Evolutionary conservation across 179 eudicot species (phyloP).

Genomic region (Camellia oleifera): DNA sequence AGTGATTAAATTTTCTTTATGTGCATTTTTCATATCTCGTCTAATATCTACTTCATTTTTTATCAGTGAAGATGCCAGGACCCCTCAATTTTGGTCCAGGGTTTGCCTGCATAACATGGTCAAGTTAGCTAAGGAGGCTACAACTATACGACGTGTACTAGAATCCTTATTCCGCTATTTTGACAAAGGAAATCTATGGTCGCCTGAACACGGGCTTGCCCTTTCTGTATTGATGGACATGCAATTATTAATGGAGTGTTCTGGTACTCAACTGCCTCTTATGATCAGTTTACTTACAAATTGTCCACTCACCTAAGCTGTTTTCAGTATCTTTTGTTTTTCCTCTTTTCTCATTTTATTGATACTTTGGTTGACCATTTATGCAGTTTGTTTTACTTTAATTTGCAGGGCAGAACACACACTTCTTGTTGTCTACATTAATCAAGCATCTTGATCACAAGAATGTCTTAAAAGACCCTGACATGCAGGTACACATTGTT

Average conservation of each 20-base stretch:
- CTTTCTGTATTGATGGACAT: conserved; percentile 72
- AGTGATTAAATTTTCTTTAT: neutral
- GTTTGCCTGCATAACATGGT: conserved; percentile 89
- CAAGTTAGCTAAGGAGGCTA: conserved; percentile 74
- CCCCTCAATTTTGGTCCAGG: conserved; percentile 79
- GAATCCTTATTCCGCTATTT: conserved; percentile 76
- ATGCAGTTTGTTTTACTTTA: neutral
- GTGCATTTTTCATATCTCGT: neutral
- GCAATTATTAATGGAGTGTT: conserved; percentile 71
- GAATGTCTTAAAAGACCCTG: conserved; percentile 61
- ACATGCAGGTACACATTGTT: conserved; percentile 72
- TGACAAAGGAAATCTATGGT: conserved; percentile 64
- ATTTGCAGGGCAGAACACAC: conserved; percentile 68
- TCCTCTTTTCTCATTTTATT: neutral
- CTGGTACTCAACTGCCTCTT: conserved; percentile 36
- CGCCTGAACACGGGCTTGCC: conserved; percentile 64
- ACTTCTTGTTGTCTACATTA: conserved; percentile 64
- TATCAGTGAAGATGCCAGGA: conserved; percentile 54
- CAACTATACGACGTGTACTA: conserved; percentile 75
- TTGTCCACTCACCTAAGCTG: neutral
- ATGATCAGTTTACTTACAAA: neutral
- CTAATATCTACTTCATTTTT: conserved; percentile 14
- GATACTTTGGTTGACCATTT: conserved; percentile 3
- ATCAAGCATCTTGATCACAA: conserved; percentile 87
- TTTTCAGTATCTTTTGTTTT: conserved; percentile 1